Conservation (phyloP, 1,284 basidiomycete species). For the Schizopora paradoxa region DNA sequence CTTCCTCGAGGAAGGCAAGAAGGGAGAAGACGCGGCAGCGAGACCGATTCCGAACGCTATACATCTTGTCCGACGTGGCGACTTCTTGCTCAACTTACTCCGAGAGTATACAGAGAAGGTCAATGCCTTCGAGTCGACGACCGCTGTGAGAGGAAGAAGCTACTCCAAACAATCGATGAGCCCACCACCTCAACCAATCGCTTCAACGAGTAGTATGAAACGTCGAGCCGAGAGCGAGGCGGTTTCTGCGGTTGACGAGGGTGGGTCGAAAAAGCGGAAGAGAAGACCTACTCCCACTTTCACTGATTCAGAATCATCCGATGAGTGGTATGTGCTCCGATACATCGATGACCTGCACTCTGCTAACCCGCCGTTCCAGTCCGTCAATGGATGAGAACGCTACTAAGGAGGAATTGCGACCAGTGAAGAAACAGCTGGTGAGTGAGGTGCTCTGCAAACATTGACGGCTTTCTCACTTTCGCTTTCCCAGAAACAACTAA, state of each 20-base stretch:
- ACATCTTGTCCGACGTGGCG: conserved; percentile 94
- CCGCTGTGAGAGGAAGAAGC: conserved; percentile 59
- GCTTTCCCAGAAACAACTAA: conserved; percentile 79
- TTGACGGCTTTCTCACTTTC: neutral
- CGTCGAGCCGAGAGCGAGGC: conserved; percentile 79
- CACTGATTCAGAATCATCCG: conserved; percentile 83
- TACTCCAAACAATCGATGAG: conserved; percentile 67
- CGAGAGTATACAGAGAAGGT: conserved; percentile 92
- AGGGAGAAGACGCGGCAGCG: conserved; percentile 73
- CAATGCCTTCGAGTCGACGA: conserved; percentile 64
- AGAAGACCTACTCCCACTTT: conserved; percentile 86
- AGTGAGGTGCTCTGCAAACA: conserved; percentile 26
- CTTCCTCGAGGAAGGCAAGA: conserved; percentile 96
- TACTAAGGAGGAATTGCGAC: conserved; percentile 94
- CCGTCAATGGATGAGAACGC: conserved; percentile 94
- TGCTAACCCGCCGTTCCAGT: conserved; percentile 35
- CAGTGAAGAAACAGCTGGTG: conserved; percentile 94
- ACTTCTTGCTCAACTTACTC: conserved; percentile 87
- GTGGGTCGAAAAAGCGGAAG: conserved; percentile 57
- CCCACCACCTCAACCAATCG: conserved; percentile 57
- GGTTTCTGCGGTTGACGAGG: conserved; percentile 71
- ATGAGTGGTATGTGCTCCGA: conserved; percentile 67
- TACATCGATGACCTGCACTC: conserved; percentile 16
- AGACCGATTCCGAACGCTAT: conserved; percentile 93
- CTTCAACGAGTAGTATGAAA: conserved; percentile 59